Conservation (phyloP, 306 rosid species). For the Vachellia pachyceras region DNA sequence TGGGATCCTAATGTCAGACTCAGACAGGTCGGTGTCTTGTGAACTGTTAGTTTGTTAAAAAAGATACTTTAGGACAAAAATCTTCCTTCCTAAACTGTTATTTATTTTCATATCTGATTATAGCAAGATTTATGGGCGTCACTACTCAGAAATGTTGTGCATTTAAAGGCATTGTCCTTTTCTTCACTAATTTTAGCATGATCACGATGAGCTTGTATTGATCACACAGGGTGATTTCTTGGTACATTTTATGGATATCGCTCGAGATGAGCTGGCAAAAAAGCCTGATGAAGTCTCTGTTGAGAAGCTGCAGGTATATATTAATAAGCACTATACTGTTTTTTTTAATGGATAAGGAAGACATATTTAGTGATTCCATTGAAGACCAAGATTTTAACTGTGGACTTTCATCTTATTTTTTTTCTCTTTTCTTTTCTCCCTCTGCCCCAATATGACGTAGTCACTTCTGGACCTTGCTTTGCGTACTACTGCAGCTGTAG, state of each 20-base stretch:
- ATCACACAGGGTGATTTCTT: conserved; percentile 90
- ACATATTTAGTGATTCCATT: conserved; percentile 19
- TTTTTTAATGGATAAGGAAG: background rate
- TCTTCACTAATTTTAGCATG: conserved; percentile 12
- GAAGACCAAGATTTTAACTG: conserved; percentile 33
- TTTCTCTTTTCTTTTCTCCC: background rate
- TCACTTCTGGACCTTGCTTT: conserved; percentile 97
- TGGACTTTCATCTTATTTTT: conserved; percentile 21
- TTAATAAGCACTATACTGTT: conserved; percentile 22
- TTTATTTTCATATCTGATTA: background rate
- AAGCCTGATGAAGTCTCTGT: conserved; percentile 95
- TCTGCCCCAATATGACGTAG: conserved; percentile 42
- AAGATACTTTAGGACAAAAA: background rate
- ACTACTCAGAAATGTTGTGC: conserved; percentile 17
- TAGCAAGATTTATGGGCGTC: conserved; percentile 23
- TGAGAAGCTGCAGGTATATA: conserved; percentile 92
- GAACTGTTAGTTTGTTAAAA: background rate
- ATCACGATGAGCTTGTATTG: conserved; percentile 28
- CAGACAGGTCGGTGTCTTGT: background rate
- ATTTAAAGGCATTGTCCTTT: conserved; percentile 21
- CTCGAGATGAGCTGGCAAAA: conserved; percentile 85
- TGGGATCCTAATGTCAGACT: background rate
- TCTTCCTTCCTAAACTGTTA: conserved; percentile 9
- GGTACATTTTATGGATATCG: conserved; percentile 98
- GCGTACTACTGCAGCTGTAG: conserved; percentile 95